Base-by-base conservation (phyloP, 768 basidiomycete genomes). In the Saitozyma podzolica region DNA sequence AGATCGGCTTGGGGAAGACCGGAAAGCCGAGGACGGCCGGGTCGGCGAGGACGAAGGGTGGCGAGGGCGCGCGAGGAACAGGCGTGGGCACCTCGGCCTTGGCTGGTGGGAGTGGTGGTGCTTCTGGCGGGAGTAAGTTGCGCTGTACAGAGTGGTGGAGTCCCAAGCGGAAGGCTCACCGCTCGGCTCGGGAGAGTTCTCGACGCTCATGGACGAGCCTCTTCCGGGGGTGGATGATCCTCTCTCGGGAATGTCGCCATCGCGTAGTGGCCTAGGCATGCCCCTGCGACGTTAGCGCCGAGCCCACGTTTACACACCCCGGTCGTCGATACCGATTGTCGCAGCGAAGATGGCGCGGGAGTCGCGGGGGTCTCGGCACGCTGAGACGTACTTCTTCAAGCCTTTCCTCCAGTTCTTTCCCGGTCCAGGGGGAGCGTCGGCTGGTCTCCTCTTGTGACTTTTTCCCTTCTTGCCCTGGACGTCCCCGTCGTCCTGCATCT, bases 1-100 rank as follows among this genome's bases (percentile, higher is more conserved):
- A 50, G 57, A 75, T 75, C 6, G 74, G 74, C 52, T 67, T 73
- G 13, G 65, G 40, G 53, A 63, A 75, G 9, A 75, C 68, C 0
- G 74, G 74, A 56, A 73, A 67, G 3, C 67, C 72, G 4, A 75
- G 51, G 11, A 51, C 54, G 14, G 47, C 59, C 1, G 71, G 51
- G 50, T 75, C 72, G 29, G 74, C 74, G 3, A 56, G 59, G 0
- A 73, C 59, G 56, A 75, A 75, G 8, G 66, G 62, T 3, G 65
- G 65, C 40, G 71, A 65, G 6, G 61, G 63, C 43, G 13, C 51
- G 17, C 51, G 51, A 52, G 51, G 11, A 2, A 29, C 39, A 52
- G 51, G 17, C 51, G 39, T 29, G 17, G 20, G 51, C 19, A 58
- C 53, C 5, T 16, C 16, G 9, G 16, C 6, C 19, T 29, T 29